Percentiles rank a stretch among this genome's conserved stretches.
Conservation (phyloP, 2,329 filamentous ascomycete species). For the Pyrenochaeta sp. region DNA sequence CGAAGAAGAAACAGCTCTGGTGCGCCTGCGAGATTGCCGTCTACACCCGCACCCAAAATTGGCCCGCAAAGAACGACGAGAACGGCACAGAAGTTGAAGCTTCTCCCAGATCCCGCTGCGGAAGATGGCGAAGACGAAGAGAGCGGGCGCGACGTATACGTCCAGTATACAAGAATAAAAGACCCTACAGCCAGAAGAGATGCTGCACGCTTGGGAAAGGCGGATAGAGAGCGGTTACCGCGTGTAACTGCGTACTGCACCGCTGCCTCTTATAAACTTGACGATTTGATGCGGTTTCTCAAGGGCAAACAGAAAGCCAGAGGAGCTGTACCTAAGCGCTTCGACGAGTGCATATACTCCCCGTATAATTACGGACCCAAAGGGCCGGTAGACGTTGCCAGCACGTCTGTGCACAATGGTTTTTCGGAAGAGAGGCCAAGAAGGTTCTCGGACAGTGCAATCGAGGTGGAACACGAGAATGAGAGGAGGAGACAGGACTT, state of each 20-base stretch:
- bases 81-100: constrained; percentile 94
- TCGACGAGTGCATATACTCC: constrained; percentile 97
- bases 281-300: constrained; percentile 86
- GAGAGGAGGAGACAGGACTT: constrained; percentile 67
- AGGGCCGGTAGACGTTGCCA: constrained; percentile 46
- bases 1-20: constrained; percentile 86
- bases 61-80: constrained; percentile 95
- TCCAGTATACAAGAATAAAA: constrained; percentile 97
- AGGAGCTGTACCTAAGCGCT: constrained; percentile 86
- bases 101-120: constrained; percentile 89
- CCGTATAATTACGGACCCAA: constrained; percentile 80
- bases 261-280: constrained; percentile 88
- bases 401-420: constrained; percentile 41
- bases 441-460: constrained; percentile 76
- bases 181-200: constrained; percentile 92
- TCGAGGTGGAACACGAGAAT: constrained; percentile 70
- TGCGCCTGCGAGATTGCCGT: constrained; percentile 59
- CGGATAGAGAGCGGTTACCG: constrained; percentile 85
- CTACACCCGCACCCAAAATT: constrained; percentile 71
- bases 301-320: constrained; percentile 82
- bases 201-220: constrained; percentile 90
- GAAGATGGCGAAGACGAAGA: constrained; percentile 83
- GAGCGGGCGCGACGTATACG: constrained; percentile 93
- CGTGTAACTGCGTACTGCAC: constrained; percentile 97
- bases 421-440: constrained; percentile 59